phyloP scores from a whole-genome alignment of 1,139 yeast genomes.

The Sugiyamaella neomexicana region DNA sequence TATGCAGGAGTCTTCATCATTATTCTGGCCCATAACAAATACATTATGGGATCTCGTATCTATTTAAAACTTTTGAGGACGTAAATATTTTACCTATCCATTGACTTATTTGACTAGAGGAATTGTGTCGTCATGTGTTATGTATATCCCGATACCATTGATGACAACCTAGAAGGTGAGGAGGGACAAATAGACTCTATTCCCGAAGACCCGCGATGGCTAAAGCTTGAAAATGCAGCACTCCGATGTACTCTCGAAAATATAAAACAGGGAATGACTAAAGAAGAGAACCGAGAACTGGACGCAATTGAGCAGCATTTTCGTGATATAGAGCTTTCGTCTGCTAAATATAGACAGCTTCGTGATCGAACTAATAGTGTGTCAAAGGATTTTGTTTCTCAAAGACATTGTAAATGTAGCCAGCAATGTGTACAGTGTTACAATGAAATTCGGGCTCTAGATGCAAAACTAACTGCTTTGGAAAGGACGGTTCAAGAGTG shows the following conservation, averaged over 20 bases:
- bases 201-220: constrained; percentile 8
- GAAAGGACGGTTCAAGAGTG: constrained; percentile 8
- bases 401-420: not conserved
- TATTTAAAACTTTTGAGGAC: not conserved
- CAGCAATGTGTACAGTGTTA: not conserved
- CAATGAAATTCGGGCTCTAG: constrained; percentile 7
- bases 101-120: too few relatives aligned
- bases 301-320: constrained; percentile 15
- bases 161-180: constrained; percentile 1
- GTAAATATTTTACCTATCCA: too few relatives aligned
- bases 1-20: not conserved
- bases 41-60: too few relatives aligned
- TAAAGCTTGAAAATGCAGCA: constrained; percentile 9
- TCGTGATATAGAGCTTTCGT: constrained; percentile 8
- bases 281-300: constrained; percentile 10
- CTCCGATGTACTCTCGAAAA: constrained; percentile 13
- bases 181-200: not conserved
- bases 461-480: constrained; percentile 4
- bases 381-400: not conserved
- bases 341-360: constrained; percentile 6
- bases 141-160: constrained; percentile 11
- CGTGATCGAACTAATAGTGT: not conserved
- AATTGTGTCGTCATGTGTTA: constrained; percentile 6
- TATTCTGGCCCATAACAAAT: too few relatives aligned
- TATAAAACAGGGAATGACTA: constrained; percentile 6